Percentiles rank a stretch among this genome's conserved stretches.
Evolutionary conservation across 805 yeast genomes (phyloP).

Genomic region (Zygotorulaspora florentina): DNA sequence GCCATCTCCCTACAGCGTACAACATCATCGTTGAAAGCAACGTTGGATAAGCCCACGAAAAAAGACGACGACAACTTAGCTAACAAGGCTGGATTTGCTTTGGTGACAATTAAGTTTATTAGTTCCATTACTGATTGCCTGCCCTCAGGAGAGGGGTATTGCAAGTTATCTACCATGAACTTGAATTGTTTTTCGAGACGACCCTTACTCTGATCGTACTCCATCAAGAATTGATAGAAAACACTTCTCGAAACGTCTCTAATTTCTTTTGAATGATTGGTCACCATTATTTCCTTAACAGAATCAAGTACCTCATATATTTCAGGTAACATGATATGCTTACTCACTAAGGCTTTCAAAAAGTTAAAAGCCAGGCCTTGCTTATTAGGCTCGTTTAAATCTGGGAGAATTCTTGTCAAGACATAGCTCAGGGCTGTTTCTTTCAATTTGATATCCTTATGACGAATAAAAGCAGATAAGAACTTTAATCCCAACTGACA

Average conservation of each 20-base stretch:
- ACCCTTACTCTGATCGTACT: conserved; percentile 89
- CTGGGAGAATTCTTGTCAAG: conserved; percentile 71
- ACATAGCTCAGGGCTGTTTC: conserved; percentile 70
- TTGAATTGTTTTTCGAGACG: conserved; percentile 78
- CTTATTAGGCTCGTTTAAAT: conserved; percentile 80
- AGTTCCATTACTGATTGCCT: conserved; percentile 88
- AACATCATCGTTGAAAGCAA: conserved; percentile 71
- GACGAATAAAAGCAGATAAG: conserved; percentile 66
- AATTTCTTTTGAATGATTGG: conserved; percentile 77
- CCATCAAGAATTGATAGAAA: conserved; percentile 82
- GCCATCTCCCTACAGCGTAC: conserved; percentile 84
- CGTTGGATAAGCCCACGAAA: conserved; percentile 76
- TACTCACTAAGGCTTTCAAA: conserved; percentile 68
- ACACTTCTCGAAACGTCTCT: conserved; percentile 81
- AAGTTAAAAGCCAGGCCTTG: conserved; percentile 88
- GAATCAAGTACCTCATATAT: conserved; percentile 83
- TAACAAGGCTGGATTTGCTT: conserved; percentile 57
- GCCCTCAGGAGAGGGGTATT: conserved; percentile 82
- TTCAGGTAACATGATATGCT: conserved; percentile 76
- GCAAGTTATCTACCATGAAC: conserved; percentile 71
- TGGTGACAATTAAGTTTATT: conserved; percentile 62
- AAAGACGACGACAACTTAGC: conserved; percentile 66
- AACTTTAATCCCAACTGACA: conserved; percentile 77
- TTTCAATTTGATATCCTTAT: conserved; percentile 62
- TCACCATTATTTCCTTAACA: conserved; percentile 80